Conservation (phyloP, 2,329 filamentous ascomycete genomes). For the Purpureocillium lavendulum region DNA sequence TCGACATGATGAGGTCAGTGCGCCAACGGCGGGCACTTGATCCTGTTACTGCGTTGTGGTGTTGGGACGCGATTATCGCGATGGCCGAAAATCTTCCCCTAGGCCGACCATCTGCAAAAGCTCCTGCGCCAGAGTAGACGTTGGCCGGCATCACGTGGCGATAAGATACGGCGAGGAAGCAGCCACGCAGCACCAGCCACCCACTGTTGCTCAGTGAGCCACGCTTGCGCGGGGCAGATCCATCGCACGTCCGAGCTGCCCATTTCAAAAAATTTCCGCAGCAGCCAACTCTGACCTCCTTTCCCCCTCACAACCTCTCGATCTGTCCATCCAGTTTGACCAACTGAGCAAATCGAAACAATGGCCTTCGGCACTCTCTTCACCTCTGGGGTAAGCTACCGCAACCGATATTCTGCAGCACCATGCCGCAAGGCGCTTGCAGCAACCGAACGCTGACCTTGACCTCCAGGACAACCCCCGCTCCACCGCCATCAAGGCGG, state of each 20-base stretch:
- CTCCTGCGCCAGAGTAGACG: neutral
- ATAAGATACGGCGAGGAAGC: conserved; percentile 12
- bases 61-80: no score
- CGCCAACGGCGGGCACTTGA: conserved; percentile 11
- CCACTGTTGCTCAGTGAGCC: conserved; percentile 5
- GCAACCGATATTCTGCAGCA: conserved; percentile 7
- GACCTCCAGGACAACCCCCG: conserved; percentile 71
- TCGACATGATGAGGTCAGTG: conserved; percentile 23
- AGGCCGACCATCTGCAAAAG: neutral
- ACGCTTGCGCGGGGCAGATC: conserved; percentile 24
- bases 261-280: conserved; percentile 22
- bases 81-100: neutral
- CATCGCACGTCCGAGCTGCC: conserved; percentile 15
- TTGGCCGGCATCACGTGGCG: conserved; percentile 11
- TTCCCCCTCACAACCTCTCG: conserved; percentile 11
- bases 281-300: conserved; percentile 7
- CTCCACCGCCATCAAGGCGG: conserved; percentile 78
- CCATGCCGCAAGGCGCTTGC: conserved; percentile 2
- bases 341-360: conserved; percentile 34
- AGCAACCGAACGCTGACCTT: conserved; percentile 14
- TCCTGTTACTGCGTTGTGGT: no score
- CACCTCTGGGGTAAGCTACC: conserved; percentile 61
- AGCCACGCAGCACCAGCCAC: conserved; percentile 14
- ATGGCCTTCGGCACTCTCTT: conserved; percentile 99
- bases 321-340: conserved; percentile 5